phyloP scores from a whole-genome alignment of 371 early-diverging fungal species.

The Zancudomyces culisetae region DNA sequence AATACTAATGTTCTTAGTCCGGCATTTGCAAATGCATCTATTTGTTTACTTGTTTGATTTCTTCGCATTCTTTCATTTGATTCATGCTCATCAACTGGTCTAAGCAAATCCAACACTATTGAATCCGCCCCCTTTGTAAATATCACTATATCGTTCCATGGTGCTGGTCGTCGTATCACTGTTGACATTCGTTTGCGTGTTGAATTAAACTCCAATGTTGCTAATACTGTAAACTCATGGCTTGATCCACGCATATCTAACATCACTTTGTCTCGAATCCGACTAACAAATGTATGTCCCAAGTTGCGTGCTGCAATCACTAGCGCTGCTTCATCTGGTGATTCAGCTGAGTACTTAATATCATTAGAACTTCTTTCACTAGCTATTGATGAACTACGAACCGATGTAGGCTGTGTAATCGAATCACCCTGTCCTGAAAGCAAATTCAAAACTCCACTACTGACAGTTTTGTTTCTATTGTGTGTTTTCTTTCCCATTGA shows the following conservation, averaged over 20 bases:
- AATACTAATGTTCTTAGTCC: conserved; percentile 82
- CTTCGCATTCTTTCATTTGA: conserved; percentile 26
- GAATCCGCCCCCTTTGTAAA: conserved; percentile 95
- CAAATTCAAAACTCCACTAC: not conserved
- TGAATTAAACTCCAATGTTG: conserved; percentile 77
- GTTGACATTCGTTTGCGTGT: conserved; percentile 92
- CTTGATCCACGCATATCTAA: conserved; percentile 43
- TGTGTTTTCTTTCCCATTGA: conserved; percentile 13
- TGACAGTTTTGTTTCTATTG: conserved; percentile 12
- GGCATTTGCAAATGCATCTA: conserved; percentile 54
- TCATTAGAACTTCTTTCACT: not conserved
- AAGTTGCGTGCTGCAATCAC: conserved; percentile 70
- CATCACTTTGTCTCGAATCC: conserved; percentile 28
- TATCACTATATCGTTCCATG: conserved; percentile 58
- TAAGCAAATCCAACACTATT: conserved; percentile 40
- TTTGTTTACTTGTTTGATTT: conserved; percentile 35
- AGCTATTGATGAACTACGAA: not conserved
- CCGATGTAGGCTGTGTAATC: not conserved
- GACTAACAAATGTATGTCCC: conserved; percentile 61
- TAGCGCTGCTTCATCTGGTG: conserved; percentile 73
- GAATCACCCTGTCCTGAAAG: not conserved
- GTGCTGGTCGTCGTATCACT: conserved; percentile 53
- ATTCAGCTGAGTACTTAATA: conserved; percentile 40
- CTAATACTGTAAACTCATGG: conserved; percentile 42
- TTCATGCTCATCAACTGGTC: conserved; percentile 12